Base-by-base conservation (phyloP, 2,329 filamentous ascomycete species). In the Hansfordia pulvinata region DNA sequence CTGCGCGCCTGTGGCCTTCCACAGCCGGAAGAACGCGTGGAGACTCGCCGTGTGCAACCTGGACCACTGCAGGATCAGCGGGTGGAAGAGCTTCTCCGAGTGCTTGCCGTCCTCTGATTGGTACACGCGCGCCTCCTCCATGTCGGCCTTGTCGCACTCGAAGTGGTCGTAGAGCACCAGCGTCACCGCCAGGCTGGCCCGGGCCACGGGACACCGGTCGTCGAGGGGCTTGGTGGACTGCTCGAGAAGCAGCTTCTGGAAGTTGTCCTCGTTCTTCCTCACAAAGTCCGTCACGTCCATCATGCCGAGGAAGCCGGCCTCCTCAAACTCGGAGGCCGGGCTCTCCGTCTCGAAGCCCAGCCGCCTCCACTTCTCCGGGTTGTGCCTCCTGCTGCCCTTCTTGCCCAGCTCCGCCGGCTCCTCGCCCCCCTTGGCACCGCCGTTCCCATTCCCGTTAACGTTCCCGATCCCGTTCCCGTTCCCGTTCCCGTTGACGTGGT, bases 211-310 rank as follows among this genome's bases (percentile, higher is more conserved):
- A 48, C 86, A 94, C 19, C 88, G 72, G 46, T 84, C 71, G 27
- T 72, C 60, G 13, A 69, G 42, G 2, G 80, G 69, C 42, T 74
- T 73, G 6, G 76, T 73, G 4, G 82, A 78, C 52, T 98, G 90
- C 52, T 98, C 90, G 19, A 94, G 60, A 10, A 98, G 57, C 39
- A 93, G 63, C 54, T 93, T 94, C 48, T 93, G 86, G 40, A 93
- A 96, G 8, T 74, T 73, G 46, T 94, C 86, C 49, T 93, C 84
- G 45, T 93, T 77, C 47, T 85, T 93, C 43, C 80, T 72, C 25
- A 93, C 84, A 48, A 84, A 98, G 50, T 96, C 86, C 3, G 85
- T 83, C 43, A 98, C 54, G 49, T 98, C 90, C 86, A 98, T 96
- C 71, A 98, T 83, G 16, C 90, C 90, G 28, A 98, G 54, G 47